Conservation (phyloP, 2,329 filamentous ascomycete species). For the Arthrobotrys megalospora region DNA sequence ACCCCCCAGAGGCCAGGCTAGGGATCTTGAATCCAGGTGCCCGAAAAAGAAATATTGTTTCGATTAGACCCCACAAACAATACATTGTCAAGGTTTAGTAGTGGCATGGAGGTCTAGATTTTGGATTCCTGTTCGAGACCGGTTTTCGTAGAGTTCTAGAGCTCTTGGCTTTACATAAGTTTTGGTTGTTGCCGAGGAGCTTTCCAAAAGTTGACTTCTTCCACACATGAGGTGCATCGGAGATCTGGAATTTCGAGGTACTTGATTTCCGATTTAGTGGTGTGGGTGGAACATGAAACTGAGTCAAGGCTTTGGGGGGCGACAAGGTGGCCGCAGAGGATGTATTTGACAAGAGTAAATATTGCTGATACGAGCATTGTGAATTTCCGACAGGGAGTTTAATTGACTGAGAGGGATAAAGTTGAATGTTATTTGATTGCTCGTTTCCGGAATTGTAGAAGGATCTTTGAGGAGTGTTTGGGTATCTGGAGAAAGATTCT, state of each 20-base stretch:
- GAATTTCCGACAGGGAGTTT: not conserved
- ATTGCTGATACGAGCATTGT: conserved; percentile 8
- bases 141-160: conserved; percentile 15
- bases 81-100: too few species aligned
- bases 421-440: not conserved
- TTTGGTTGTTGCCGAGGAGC: conserved; percentile 15
- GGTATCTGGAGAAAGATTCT: not conserved
- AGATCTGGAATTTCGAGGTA: conserved; percentile 29
- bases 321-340: conserved; percentile 39
- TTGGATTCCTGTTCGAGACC: not conserved
- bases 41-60: too few species aligned
- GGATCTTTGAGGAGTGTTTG: not conserved
- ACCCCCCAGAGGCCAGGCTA: too few species aligned
- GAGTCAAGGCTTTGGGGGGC: conserved; percentile 15
- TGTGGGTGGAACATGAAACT: not conserved
- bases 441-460: not conserved
- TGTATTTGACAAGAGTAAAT: conserved; percentile 39
- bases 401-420: not conserved
- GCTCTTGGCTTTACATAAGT: not conserved
- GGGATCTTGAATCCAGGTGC: too few species aligned
- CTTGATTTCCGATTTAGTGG: conserved; percentile 1
- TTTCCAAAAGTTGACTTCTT: conserved; percentile 50
- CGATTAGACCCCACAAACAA: not conserved
- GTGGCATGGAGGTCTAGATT: not conserved
- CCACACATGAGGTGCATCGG: conserved; percentile 34